A percentile compares a stretch with the other conserved stretches of the same genome.
Evolutionary conservation across 2,329 filamentous ascomycete species (phyloP).

Genomic region (Ceratocystis cubensis): DNA sequence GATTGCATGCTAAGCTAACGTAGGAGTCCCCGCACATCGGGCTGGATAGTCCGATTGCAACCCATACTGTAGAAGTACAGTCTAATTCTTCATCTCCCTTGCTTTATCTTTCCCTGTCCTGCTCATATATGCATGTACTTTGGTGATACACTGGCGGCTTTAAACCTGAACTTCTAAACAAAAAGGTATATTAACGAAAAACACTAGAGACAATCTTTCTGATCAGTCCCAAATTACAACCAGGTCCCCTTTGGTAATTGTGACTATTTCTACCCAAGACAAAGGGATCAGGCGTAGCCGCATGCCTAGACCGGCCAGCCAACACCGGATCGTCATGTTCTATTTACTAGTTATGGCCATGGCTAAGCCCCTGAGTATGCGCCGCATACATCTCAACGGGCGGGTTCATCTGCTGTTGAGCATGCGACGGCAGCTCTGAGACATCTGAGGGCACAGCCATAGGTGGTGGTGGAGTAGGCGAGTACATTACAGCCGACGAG

Average conservation of each 20-base stretch:
- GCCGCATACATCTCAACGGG: slow-evolving; percentile 15
- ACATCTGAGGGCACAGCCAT: slow-evolving; percentile 11
- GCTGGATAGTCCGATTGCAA: too few relatives aligned
- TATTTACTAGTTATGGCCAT: neutral
- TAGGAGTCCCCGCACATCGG: too few relatives aligned
- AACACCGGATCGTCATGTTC: too few relatives aligned
- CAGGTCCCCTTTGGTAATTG: neutral
- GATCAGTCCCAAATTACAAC: neutral
- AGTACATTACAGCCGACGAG: neutral
- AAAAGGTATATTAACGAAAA: neutral
- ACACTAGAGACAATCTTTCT: neutral
- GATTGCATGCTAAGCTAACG: too few relatives aligned
- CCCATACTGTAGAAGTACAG: too few relatives aligned
- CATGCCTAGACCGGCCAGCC: neutral
- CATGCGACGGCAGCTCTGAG: slow-evolving; percentile 51
- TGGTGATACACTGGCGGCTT: neutral
- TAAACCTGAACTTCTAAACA: neutral
- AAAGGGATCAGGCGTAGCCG: neutral
- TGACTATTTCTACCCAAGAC: neutral
- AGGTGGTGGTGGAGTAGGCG: neutral
- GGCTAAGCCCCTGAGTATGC: too few relatives aligned
- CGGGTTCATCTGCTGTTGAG: slow-evolving; percentile 15
- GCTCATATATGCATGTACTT: neutral
- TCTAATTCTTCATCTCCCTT: neutral
- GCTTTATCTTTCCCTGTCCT: neutral